A percentile compares a stretch with the other conserved stretches of the same genome.
These are phyloP conservation scores for Stagonosporopsis cucurbitacearum DNA, from an alignment of 2,329 filamentous ascomycete genomes.

Conservation along the genomic window DNA sequence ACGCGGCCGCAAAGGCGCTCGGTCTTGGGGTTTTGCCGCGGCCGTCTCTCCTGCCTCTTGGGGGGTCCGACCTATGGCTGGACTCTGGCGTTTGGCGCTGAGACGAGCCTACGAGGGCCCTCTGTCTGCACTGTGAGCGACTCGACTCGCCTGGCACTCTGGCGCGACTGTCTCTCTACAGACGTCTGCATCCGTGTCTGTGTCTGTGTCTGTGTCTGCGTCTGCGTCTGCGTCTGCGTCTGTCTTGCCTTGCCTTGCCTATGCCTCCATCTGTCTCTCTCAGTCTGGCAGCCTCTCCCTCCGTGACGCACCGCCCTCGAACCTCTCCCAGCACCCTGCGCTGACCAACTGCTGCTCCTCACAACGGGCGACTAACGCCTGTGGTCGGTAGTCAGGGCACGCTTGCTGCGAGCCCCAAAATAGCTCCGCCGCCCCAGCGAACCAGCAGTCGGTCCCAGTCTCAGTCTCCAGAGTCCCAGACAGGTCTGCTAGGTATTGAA, in stretches of 20 bases:
- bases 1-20: conserved; percentile 14
- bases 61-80: too few species aligned
- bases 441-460: conserved; percentile 12
- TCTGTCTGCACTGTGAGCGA: too few species aligned
- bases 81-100: too few species aligned
- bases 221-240: too few species aligned
- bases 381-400: conserved; percentile 26
- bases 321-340: conserved; percentile 14
- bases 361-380: conserved; percentile 28
- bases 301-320: conserved; percentile 17
- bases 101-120: too few species aligned
- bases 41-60: conserved; percentile 30
- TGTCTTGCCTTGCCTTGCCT: too few species aligned
- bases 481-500: conserved; percentile 13
- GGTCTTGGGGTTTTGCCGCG: conserved; percentile 18
- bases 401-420: conserved; percentile 32
- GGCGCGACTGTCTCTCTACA: too few species aligned
- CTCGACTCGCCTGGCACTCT: too few species aligned
- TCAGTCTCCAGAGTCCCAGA: conserved; percentile 14
- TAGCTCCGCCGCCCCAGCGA: conserved; percentile 27
- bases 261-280: too few species aligned
- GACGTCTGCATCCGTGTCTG: too few species aligned
- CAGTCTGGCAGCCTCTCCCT: neutral
- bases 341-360: conserved; percentile 7
- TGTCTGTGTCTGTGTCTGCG: too few species aligned